Conservation (phyloP, 371 early-diverging fungal species). For the Haplosporangium sp. region DNA sequence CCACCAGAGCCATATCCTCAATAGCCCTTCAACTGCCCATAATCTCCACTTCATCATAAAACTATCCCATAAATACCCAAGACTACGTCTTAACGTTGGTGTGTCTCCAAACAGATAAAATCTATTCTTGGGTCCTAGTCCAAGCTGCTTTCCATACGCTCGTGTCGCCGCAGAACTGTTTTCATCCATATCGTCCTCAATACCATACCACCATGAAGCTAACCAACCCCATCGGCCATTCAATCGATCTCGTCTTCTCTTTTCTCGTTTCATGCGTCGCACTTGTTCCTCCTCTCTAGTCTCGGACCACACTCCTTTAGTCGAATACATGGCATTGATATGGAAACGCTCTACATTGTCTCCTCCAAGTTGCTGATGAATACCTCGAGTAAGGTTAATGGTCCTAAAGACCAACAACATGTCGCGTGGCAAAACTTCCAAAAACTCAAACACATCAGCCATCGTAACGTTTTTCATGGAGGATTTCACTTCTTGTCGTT, state of each 20-base stretch:
- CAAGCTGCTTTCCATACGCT: constrained; percentile 33
- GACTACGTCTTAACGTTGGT: constrained; percentile 47
- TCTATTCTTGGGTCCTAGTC: constrained; percentile 48
- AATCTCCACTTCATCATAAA: constrained; percentile 50
- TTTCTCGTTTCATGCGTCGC: constrained; percentile 29
- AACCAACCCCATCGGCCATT: constrained; percentile 39
- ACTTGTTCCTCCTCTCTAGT: constrained; percentile 51
- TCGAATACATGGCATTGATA: constrained; percentile 57
- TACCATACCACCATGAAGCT: constrained; percentile 50
- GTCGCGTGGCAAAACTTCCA: constrained; percentile 59
- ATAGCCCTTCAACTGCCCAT: constrained; percentile 36
- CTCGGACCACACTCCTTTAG: constrained; percentile 60
- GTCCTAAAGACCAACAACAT: constrained; percentile 61
- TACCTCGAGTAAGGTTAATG: constrained; percentile 57
- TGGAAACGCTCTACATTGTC: constrained; percentile 58
- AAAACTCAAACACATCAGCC: constrained; percentile 57
- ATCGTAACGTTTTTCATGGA: constrained; percentile 55
- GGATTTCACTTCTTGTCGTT: constrained; percentile 33
- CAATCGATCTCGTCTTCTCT: constrained; percentile 29
- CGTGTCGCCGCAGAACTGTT: constrained; percentile 41
- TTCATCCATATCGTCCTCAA: constrained; percentile 37
- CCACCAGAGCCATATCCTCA: constrained; percentile 52
- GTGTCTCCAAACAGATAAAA: constrained; percentile 59
- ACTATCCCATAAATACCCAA: constrained; percentile 39
- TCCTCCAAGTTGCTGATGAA: constrained; percentile 60